phyloP scores from a whole-genome alignment of 2,329 filamentous ascomycete genomes.

The Curvularia eragrostidis region DNA sequence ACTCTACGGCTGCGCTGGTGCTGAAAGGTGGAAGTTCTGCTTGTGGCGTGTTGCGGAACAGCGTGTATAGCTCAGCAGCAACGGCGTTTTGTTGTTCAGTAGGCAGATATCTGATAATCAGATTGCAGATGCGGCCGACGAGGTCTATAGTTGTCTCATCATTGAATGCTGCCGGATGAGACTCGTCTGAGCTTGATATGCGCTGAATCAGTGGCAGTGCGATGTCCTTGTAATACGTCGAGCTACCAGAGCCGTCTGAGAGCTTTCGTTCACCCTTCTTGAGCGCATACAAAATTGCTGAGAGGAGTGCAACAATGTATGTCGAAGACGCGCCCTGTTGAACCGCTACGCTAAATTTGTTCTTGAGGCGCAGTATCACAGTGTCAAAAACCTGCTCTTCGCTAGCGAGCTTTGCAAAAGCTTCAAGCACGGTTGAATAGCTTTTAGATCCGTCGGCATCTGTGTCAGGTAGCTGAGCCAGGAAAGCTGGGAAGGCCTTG shows the following conservation, averaged over 20 bases:
- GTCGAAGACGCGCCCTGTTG: conserved; percentile 58
- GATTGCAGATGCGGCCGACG: conserved; percentile 65
- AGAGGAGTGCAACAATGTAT: conserved; percentile 66
- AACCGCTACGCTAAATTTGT: conserved; percentile 65
- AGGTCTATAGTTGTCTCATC: conserved; percentile 64
- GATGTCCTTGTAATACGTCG: conserved; percentile 56
- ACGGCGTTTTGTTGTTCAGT: conserved; percentile 58
- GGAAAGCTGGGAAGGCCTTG: conserved; percentile 70
- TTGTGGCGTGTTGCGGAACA: conserved; percentile 53
- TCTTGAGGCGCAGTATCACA: conserved; percentile 67
- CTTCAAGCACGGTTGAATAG: conserved; percentile 66
- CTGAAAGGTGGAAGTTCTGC: conserved; percentile 44
- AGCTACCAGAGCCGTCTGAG: conserved; percentile 49
- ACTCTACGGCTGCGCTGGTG: conserved; percentile 36
- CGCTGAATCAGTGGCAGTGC: conserved; percentile 53
- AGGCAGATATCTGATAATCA: conserved; percentile 64
- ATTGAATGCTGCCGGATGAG: conserved; percentile 44
- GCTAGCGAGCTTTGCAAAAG: conserved; percentile 67
- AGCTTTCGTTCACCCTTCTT: conserved; percentile 62
- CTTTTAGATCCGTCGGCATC: conserved; percentile 55
- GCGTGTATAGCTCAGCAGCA: conserved; percentile 61
- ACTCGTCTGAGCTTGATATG: conserved; percentile 41
- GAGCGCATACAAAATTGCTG: conserved; percentile 68
- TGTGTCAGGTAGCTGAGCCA: conserved; percentile 67
- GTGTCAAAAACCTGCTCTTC: conserved; percentile 70